These are phyloP conservation scores for Penicillium sp. DNA, from an alignment of 2,329 filamentous ascomycete species.

Conservation along the genomic window DNA sequence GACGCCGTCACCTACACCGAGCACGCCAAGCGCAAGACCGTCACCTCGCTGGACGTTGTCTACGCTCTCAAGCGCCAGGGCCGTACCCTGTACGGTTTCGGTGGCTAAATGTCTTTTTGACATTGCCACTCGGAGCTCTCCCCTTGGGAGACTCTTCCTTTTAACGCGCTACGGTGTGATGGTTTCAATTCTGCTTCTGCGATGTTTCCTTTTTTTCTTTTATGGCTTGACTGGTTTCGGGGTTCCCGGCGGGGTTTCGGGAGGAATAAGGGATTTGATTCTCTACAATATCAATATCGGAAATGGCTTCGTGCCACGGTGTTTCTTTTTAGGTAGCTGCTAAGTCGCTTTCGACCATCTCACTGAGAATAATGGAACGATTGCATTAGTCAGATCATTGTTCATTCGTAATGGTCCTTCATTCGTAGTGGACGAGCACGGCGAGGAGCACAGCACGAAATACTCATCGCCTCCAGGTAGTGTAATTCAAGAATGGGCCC, in stretches of 20 bases:
- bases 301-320: slow-evolving; percentile 12
- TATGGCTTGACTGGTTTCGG: slow-evolving; percentile 1
- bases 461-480: no score
- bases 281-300: slow-evolving; percentile 2
- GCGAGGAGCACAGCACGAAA: no score
- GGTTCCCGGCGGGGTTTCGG: slow-evolving; percentile 5
- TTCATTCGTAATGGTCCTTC: neutral
- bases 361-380: slow-evolving; percentile 5
- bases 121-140: neutral
- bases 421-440: no score
- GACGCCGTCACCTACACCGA: slow-evolving; percentile 80
- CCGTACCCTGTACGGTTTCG: slow-evolving; percentile 80
- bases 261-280: slow-evolving; percentile 8
- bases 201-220: slow-evolving; percentile 3
- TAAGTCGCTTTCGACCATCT: neutral
- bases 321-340: slow-evolving; percentile 9
- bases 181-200: slow-evolving; percentile 12
- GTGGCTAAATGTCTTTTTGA: slow-evolving; percentile 60
- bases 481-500: neutral
- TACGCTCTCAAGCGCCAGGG: slow-evolving; percentile 65
- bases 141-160: slow-evolving; percentile 2
- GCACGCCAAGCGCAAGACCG: slow-evolving; percentile 70
- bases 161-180: slow-evolving; percentile 27
- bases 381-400: neutral
- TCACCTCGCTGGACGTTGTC: slow-evolving; percentile 60